These are phyloP conservation scores for Lolium perenne DNA, from an alignment of 176 grass and related monocot genomes.

Conservation along the genomic window DNA sequence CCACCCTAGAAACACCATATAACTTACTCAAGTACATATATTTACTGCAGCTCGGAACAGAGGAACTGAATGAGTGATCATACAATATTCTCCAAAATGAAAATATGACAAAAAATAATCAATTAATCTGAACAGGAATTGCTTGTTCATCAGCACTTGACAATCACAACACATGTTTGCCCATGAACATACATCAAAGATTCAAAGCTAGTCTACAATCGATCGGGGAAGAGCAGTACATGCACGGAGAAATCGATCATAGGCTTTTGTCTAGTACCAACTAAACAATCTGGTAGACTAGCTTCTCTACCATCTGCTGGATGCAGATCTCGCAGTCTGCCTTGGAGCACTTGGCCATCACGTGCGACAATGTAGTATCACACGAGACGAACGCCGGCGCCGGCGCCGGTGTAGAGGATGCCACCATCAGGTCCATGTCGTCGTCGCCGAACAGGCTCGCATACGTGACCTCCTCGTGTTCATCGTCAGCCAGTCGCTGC, in stretches of 20 bases:
- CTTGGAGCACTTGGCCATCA: not conserved
- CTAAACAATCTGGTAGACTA: too few relatives aligned
- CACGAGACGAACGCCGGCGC: not conserved
- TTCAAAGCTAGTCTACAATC: not conserved
- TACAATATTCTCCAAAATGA: too few relatives aligned
- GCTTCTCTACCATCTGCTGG: too few relatives aligned
- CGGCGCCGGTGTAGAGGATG: not conserved
- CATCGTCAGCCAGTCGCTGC: too few relatives aligned
- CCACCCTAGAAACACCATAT: conserved; percentile 56
- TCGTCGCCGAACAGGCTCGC: not conserved
- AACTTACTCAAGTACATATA: too few relatives aligned
- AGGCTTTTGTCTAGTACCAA: too few relatives aligned
- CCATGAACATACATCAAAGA: not conserved
- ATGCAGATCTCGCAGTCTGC: not conserved
- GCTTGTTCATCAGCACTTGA: not conserved
- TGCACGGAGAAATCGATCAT: not conserved
- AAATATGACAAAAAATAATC: not conserved
- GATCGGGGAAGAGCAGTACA: too few relatives aligned
- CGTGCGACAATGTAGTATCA: not conserved
- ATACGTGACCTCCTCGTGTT: too few relatives aligned
- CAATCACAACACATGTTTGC: not conserved
- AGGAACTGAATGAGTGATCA: too few relatives aligned
- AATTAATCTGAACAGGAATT: not conserved
- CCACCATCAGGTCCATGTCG: not conserved
- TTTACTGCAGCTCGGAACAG: too few relatives aligned